Base-by-base conservation (phyloP, 331 rosid species). In the Quercus tomentella region DNA sequence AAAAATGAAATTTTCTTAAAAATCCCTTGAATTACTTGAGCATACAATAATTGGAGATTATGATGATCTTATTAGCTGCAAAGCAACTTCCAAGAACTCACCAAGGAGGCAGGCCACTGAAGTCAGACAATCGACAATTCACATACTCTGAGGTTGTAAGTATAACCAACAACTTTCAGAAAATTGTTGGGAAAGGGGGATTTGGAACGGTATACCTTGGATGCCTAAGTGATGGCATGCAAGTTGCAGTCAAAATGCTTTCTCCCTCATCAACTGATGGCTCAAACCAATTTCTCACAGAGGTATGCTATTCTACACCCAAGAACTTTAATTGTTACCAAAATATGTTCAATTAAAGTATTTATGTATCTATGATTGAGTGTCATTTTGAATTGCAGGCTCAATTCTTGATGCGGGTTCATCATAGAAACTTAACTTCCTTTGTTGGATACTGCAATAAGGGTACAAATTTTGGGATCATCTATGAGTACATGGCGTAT, bases 401-500 rank as follows among this genome's bases (percentile, higher is more conserved):
- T n/a, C 54, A 77, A 18, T 81, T 84, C 56, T 70, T 84, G 17
- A 45, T 77, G 60, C 55, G 77, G 49, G 87, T 87, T 75, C 87
- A 85, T 75, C 88, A 85, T 61, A 82, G 67, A 75, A 82, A 85
- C 80, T 73, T 82, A 65, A 80, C 66, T 20, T 49, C 82, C n/a
- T 84, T 82, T 17, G 58, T 82, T 74, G 90, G 86, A 45, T 86
- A 91, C 60, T 89, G 96, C 73, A 81, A 82, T 21, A 91, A 91
- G 45, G 86, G 37, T 7, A 70, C 74, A 49, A 74, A 84, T 26
- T 77, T 66, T 23, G 91, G 86, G 16, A 87, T 89, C 57, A 69
- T 91, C n/a, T 89, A 87, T 3, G 90, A 91, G 77, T 89, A 81
- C 82, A 86, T 91, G 90, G 82, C 86, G 7, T 62, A 81, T 2